These are phyloP conservation scores for Saxispiralis lemnorum DNA, from an alignment of 495 filamentous ascomycete species.

Conservation along the genomic window DNA sequence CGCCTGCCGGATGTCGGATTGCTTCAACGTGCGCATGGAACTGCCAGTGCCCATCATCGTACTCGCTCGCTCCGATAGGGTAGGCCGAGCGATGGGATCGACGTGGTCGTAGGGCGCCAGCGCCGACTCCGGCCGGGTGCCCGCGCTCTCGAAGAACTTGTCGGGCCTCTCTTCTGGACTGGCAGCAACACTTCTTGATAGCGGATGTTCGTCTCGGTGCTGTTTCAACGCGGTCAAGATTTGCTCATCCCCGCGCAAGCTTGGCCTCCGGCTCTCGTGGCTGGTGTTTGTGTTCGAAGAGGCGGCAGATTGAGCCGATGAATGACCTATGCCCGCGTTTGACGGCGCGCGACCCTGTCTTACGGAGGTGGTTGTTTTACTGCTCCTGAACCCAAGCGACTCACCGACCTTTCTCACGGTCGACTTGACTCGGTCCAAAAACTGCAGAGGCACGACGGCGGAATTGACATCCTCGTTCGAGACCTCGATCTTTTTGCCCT, in stretches of 20 bases:
- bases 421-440: constrained; percentile 59
- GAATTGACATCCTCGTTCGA: constrained; percentile 74
- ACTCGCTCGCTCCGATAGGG: constrained; percentile 31
- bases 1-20: constrained; percentile 12
- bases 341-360: constrained; percentile 19
- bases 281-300: constrained; percentile 41
- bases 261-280: constrained; percentile 40
- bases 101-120: constrained; percentile 23
- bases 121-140: background rate
- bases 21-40: constrained; percentile 37
- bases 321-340: constrained; percentile 14
- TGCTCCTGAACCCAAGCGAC: constrained; percentile 16
- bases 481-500: constrained; percentile 82
- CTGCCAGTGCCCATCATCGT: constrained; percentile 44
- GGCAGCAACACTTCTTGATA: constrained; percentile 65
- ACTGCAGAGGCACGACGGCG: constrained; percentile 74
- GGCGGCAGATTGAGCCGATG: constrained; percentile 10
- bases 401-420: constrained; percentile 37
- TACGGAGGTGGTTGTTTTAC: constrained; percentile 1
- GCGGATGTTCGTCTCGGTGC: constrained; percentile 48
- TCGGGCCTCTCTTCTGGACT: constrained; percentile 41
- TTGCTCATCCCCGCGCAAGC: constrained; percentile 54
- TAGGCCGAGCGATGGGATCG: background rate
- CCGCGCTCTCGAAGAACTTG: constrained; percentile 20
- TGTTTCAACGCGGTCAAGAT: constrained; percentile 35